Conservation (phyloP, 2,329 filamentous ascomycete species). For the Clonostachys rosea region DNA sequence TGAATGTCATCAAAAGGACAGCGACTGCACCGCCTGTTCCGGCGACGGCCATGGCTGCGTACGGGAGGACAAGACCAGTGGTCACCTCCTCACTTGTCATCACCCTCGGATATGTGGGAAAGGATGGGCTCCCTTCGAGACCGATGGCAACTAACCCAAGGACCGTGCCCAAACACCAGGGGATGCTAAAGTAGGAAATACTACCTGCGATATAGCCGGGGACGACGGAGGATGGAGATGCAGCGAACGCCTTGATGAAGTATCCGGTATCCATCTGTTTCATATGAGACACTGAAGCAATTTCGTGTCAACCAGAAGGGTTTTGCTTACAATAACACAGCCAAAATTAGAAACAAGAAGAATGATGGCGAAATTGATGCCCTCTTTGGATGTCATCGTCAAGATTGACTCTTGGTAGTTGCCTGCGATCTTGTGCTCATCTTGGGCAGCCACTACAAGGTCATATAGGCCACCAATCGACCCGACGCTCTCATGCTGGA, state of each 20-base stretch:
- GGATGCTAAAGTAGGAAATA: constrained; percentile 48
- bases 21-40: constrained; percentile 67
- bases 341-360: constrained; percentile 74
- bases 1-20: constrained; percentile 66
- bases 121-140: constrained; percentile 38
- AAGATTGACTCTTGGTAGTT: constrained; percentile 70
- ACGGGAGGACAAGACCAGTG: constrained; percentile 65
- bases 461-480: constrained; percentile 73
- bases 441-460: constrained; percentile 51
- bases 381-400: constrained; percentile 65
- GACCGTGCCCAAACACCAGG: constrained; percentile 46
- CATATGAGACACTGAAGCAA: constrained; percentile 7
- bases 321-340: constrained; percentile 48
- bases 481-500: constrained; percentile 67
- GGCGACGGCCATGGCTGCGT: constrained; percentile 64
- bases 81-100: constrained; percentile 58
- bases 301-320: too few species aligned
- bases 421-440: constrained; percentile 60
- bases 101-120: constrained; percentile 48
- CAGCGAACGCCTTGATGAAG: constrained; percentile 86
- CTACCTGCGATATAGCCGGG: constrained; percentile 48
- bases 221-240: constrained; percentile 61
- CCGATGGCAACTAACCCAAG: constrained; percentile 42
- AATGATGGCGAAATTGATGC: constrained; percentile 82
- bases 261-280: constrained; percentile 32